Conservation (phyloP, 2,329 filamentous ascomycete species). For the Microdochium trichocladiopsis region DNA sequence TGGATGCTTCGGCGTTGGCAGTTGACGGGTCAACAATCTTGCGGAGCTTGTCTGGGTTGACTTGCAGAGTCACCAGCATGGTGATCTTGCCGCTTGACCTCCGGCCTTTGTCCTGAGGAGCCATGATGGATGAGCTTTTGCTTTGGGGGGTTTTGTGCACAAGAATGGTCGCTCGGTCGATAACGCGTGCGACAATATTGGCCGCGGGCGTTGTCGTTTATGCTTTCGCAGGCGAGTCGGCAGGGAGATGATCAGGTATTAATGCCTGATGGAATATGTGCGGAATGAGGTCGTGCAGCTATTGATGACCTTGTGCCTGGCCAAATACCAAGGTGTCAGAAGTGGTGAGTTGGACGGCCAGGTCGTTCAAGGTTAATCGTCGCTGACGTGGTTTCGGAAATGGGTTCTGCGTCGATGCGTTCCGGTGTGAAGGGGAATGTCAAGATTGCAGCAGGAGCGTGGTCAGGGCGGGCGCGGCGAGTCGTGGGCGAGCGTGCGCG, state of each 20-base stretch:
- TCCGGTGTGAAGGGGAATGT: slow-evolving; percentile 6
- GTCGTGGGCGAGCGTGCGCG: slow-evolving; percentile 7
- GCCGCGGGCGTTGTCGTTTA: not conserved
- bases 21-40: slow-evolving; percentile 37
- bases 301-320: not conserved
- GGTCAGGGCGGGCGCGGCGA: slow-evolving; percentile 7
- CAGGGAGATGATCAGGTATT: too few relatives aligned
- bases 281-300: too few relatives aligned
- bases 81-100: slow-evolving; percentile 28
- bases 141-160: slow-evolving; percentile 1
- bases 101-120: slow-evolving; percentile 32
- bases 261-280: too few relatives aligned
- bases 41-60: slow-evolving; percentile 42
- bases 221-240: too few relatives aligned
- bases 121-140: slow-evolving; percentile 1
- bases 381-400: slow-evolving; percentile 6
- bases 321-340: slow-evolving; percentile 4
- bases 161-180: not conserved
- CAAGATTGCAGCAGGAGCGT: slow-evolving; percentile 1
- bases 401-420: slow-evolving; percentile 10
- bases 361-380: too few relatives aligned
- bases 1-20: slow-evolving; percentile 34
- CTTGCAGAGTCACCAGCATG: slow-evolving; percentile 43
- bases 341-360: slow-evolving; percentile 4
- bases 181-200: not conserved